A percentile compares a stretch with the other conserved stretches of the same genome.
Conservation (phyloP, 768 basidiomycete genomes). For the Tephrocybe sp. region DNA sequence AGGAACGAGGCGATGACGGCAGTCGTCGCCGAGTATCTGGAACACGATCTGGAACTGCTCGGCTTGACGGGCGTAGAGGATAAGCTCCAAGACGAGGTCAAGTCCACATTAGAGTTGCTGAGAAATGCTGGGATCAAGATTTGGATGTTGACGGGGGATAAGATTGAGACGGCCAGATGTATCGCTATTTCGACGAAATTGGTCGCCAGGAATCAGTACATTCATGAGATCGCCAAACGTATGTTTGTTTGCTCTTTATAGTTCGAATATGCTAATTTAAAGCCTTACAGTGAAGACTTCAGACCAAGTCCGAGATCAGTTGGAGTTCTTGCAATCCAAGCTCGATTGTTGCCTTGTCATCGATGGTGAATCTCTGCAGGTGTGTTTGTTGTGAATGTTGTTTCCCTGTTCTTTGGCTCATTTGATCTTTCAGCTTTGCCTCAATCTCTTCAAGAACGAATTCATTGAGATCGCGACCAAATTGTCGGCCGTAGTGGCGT, state of each 20-base stretch:
- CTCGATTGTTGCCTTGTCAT: slow-evolving; percentile 98
- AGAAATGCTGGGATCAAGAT: slow-evolving; percentile 98
- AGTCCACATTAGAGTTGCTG: slow-evolving; percentile 86
- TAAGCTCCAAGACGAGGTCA: slow-evolving; percentile 97
- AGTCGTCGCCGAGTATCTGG: slow-evolving; percentile 76
- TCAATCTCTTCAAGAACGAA: slow-evolving; percentile 88
- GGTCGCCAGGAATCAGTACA: slow-evolving; percentile 94
- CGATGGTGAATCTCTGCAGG: slow-evolving; percentile 95
- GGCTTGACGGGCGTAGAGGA: slow-evolving; percentile 99
- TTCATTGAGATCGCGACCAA: slow-evolving; percentile 97
- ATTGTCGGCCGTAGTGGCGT: slow-evolving; percentile 93
- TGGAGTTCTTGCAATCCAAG: slow-evolving; percentile 93
- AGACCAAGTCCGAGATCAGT: slow-evolving; percentile 80
- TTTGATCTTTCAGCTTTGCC: slow-evolving; percentile 63
- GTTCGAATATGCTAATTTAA: background rate
- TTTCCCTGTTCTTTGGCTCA: background rate
- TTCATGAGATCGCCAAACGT: slow-evolving; percentile 96
- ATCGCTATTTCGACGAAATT: slow-evolving; percentile 98
- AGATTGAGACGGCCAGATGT: slow-evolving; percentile 97
- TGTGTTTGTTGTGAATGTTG: slow-evolving; percentile 27
- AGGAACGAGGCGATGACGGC: slow-evolving; percentile 78
- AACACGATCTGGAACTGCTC: slow-evolving; percentile 87
- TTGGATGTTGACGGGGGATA: slow-evolving; percentile 99
- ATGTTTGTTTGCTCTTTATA: slow-evolving; percentile 23
- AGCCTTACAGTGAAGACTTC: slow-evolving; percentile 72